These are phyloP conservation scores for Claviceps quebecensis DNA, from an alignment of 2,329 filamentous ascomycete species.

Conservation along the genomic window DNA sequence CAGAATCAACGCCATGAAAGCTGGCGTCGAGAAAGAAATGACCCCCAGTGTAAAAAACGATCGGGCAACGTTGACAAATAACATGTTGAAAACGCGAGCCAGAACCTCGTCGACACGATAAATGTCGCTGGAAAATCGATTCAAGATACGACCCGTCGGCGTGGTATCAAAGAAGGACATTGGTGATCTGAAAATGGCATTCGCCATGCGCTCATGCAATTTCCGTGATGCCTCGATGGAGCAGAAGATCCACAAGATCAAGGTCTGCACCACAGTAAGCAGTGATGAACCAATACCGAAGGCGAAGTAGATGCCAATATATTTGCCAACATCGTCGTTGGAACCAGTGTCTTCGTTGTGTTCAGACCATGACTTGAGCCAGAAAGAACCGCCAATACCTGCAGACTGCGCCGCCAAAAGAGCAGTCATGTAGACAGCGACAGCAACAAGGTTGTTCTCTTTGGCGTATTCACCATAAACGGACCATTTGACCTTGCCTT, in stretches of 20 bases:
- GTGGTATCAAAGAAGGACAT: conserved; percentile 99
- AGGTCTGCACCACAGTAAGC: conserved; percentile 78
- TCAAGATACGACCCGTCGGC: conserved; percentile 87
- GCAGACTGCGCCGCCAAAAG: conserved; percentile 69
- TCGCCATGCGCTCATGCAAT: conserved; percentile 93
- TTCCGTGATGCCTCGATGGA: conserved; percentile 97
- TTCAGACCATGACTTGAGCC: conserved; percentile 91
- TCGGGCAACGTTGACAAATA: conserved; percentile 62
- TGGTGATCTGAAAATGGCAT: conserved; percentile 89
- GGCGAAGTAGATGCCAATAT: conserved; percentile 88
- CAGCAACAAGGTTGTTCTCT: conserved; percentile 78
- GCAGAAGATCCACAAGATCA: conserved; percentile 98
- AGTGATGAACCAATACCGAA: conserved; percentile 78
- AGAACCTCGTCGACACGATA: conserved; percentile 84
- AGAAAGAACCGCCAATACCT: conserved; percentile 72
- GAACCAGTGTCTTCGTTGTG: conserved; percentile 50
- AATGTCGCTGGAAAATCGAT: conserved; percentile 80
- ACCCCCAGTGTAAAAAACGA: conserved; percentile 75
- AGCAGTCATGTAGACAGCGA: conserved; percentile 63
- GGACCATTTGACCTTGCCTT: conserved; percentile 93
- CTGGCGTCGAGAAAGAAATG: conserved; percentile 68
- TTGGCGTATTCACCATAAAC: conserved; percentile 93
- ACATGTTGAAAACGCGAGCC: conserved; percentile 95
- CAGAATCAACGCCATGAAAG: conserved; percentile 67
- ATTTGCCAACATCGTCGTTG: conserved; percentile 73